Evolutionary conservation across 1,284 basidiomycete species (phyloP), one percentile per base, ranked within the genome.

Genomic region (Rhodotorula sp.): DNA sequence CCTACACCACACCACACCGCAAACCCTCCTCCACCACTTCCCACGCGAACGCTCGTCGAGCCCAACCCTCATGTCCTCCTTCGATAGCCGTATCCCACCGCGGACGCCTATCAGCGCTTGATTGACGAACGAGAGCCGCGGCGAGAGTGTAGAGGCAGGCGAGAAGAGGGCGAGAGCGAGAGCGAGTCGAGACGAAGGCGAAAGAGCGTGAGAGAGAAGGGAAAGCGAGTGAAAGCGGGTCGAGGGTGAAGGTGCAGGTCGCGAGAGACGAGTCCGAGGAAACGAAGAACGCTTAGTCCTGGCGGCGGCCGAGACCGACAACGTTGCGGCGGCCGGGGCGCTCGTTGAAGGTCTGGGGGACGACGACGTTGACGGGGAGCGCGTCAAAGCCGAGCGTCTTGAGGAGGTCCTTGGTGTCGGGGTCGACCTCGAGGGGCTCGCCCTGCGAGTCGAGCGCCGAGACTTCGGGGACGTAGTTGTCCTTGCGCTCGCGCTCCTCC

Each of bases 401-500:
- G 78, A 96, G 88, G 78, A 96, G 88, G 74, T 88, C 90, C 86
- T 94, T 92, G 82, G 94, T 96, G 79, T 94, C 92, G 63, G 84
- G 84, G 81, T 97, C 94, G 80, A 97, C 86, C 80, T 94, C 90
- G 69, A 96, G 84, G 61, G 88, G 89, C 70, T 83, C 86, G 72
- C 81, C 77, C 74, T 84, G 85, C 71, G 87, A 88, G 82, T 94
- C 92, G 75, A 97, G 89, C 63, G 94, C 94, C 72, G 94, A 97
- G 65, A 95, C 88, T 80, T 96, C 94, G 76, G 94, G 94, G 65
- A 96, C 93, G 83, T 94, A 96, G 86, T 95, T 94, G 82, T 97
- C 94, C 88, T 99, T 99, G 81, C 95, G 87, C 85, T 99, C 96
- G 77, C 96, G 88, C 86, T 99, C 96, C 85, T 99, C 96, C 82